Percentiles rank a stretch among this genome's conserved stretches.
Evolutionary conservation across 495 filamentous ascomycete genomes (phyloP).

Genomic region (Penicillium flavigenum): DNA sequence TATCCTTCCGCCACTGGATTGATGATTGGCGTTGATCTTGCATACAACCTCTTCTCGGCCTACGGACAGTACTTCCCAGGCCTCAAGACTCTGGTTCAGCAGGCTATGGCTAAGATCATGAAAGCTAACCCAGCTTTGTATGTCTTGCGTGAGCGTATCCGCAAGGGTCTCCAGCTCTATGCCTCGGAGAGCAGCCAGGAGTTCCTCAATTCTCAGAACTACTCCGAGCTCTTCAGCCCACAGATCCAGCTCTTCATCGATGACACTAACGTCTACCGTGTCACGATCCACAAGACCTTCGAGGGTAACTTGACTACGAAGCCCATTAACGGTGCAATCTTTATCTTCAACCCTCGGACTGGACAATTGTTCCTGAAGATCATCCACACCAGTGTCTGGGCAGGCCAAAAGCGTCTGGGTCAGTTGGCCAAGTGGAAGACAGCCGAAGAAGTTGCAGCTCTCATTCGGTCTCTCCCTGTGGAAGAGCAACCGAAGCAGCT

Average conservation of each 20-base stretch:
- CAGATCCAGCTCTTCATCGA: slow-evolving; percentile 99
- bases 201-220: slow-evolving; percentile 99
- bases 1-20: slow-evolving; percentile 97
- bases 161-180: slow-evolving; percentile 97
- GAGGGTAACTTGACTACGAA: slow-evolving; percentile 99
- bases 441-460: slow-evolving; percentile 97
- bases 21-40: slow-evolving; percentile 98
- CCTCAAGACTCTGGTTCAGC: slow-evolving; percentile 91
- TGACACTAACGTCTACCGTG: slow-evolving; percentile 98
- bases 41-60: slow-evolving; percentile 97
- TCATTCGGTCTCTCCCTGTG: slow-evolving; percentile 94
- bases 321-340: slow-evolving; percentile 99
- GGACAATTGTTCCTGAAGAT: slow-evolving; percentile 99
- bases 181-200: slow-evolving; percentile 99
- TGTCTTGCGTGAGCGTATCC: slow-evolving; percentile 94
- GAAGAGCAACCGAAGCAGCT: slow-evolving; percentile 99
- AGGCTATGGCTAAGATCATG: slow-evolving; percentile 99
- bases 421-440: slow-evolving; percentile 99
- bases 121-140: slow-evolving; percentile 98
- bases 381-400: slow-evolving; percentile 99
- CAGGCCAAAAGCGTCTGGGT: slow-evolving; percentile 97
- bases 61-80: slow-evolving; percentile 99
- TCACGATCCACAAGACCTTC: slow-evolving; percentile 99
- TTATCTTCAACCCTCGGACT: slow-evolving; percentile 98
- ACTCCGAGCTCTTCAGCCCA: slow-evolving; percentile 98